These are phyloP conservation scores for Phlebopus sp. DNA, from an alignment of 1,284 basidiomycete species.

Conservation along the genomic window DNA sequence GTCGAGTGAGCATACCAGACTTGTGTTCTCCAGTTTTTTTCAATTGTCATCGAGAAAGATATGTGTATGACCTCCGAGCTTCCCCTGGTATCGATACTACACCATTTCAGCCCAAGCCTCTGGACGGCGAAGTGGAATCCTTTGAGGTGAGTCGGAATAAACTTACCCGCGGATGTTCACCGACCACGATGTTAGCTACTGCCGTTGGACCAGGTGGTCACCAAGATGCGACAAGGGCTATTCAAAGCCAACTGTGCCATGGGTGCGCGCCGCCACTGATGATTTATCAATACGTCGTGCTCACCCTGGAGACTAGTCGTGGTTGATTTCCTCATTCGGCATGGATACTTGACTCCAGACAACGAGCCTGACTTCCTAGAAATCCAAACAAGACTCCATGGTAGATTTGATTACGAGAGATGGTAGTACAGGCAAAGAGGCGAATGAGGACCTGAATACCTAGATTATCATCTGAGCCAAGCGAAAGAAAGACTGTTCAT, in stretches of 20 bases:
- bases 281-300: not conserved
- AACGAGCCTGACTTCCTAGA: slow-evolving; percentile 74
- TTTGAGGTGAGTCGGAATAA: slow-evolving; percentile 61
- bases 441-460: too few relatives aligned
- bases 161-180: not conserved
- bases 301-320: slow-evolving; percentile 49
- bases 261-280: slow-evolving; percentile 39
- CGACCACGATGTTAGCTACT: slow-evolving; percentile 47
- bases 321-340: slow-evolving; percentile 80
- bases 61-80: slow-evolving; percentile 77
- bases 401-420: slow-evolving; percentile 58
- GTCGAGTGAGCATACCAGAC: slow-evolving; percentile 54
- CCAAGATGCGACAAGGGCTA: slow-evolving; percentile 56
- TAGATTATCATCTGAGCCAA: too few relatives aligned
- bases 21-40: slow-evolving; percentile 1
- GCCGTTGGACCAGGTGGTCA: slow-evolving; percentile 49
- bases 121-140: slow-evolving; percentile 91
- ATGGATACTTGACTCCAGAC: slow-evolving; percentile 74
- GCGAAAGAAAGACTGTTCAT: too few relatives aligned
- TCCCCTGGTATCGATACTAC: slow-evolving; percentile 49
- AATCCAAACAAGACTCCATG: slow-evolving; percentile 70
- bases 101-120: slow-evolving; percentile 65
- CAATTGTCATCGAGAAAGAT: slow-evolving; percentile 41
- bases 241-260: slow-evolving; percentile 89
- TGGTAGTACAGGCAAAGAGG: slow-evolving; percentile 38